Conservation (phyloP, 2,329 filamentous ascomycete genomes). For the Exophiala mesophila region DNA sequence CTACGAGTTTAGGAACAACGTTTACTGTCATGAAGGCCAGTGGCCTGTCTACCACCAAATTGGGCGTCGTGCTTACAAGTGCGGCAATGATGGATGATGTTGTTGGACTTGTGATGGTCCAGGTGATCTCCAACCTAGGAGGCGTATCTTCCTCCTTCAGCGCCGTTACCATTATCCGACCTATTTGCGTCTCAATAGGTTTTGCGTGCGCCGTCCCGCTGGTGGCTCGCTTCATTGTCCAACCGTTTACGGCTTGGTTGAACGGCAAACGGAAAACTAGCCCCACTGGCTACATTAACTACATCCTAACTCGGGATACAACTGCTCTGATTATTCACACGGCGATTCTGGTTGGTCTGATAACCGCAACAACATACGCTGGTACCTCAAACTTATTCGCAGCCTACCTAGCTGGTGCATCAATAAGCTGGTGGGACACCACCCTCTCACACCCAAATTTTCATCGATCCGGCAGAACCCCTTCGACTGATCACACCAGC, state of each 20-base stretch:
- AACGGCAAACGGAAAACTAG: neutral
- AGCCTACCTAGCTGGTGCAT: conserved; percentile 53
- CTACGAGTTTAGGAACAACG: conserved; percentile 69
- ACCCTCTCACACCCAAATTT: neutral
- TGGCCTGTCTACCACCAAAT: conserved; percentile 48
- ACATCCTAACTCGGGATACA: conserved; percentile 6
- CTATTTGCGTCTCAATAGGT: conserved; percentile 46
- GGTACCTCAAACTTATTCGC: conserved; percentile 55
- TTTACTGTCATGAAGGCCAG: conserved; percentile 62
- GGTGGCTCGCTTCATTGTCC: conserved; percentile 27
- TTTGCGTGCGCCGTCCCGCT: conserved; percentile 30
- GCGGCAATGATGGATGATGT: conserved; percentile 82
- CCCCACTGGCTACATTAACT: neutral
- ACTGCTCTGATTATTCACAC: conserved; percentile 41
- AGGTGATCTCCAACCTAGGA: conserved; percentile 66
- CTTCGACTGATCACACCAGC: neutral
- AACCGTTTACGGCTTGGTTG: conserved; percentile 11
- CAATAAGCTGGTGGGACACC: conserved; percentile 48
- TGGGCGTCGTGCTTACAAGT: conserved; percentile 61
- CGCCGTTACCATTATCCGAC: conserved; percentile 44
- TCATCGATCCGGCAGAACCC: neutral
- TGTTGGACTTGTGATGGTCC: conserved; percentile 65
- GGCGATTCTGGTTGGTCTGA: conserved; percentile 41
- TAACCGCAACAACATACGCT: conserved; percentile 49
- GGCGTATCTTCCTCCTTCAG: conserved; percentile 30